phyloP scores from a whole-genome alignment of 2,329 filamentous ascomycete genomes.

The Neobulgaria alba region DNA sequence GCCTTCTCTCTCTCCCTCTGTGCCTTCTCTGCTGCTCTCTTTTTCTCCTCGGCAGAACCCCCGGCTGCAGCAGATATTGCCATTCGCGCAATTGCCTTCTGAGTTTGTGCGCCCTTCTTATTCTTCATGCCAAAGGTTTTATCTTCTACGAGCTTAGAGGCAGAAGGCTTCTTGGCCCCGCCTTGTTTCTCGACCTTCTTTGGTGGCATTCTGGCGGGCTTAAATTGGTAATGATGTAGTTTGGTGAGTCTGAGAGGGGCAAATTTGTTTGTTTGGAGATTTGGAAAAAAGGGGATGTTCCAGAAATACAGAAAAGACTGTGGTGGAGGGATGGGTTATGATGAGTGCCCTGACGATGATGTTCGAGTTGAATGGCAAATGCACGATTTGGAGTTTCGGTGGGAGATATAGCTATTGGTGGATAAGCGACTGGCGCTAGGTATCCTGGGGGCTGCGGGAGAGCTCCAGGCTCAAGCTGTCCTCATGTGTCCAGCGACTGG shows the following conservation, averaged over 20 bases:
- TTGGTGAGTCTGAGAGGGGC: constrained; percentile 4
- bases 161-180: constrained; percentile 45
- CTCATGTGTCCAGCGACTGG: too few species aligned
- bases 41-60: constrained; percentile 82
- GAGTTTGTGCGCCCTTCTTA: constrained; percentile 87
- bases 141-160: constrained; percentile 61
- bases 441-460: constrained; percentile 3
- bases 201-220: constrained; percentile 56
- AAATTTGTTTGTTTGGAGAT: background rate
- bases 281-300: background rate
- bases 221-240: background rate
- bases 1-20: constrained; percentile 79
- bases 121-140: constrained; percentile 99
- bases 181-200: constrained; percentile 49
- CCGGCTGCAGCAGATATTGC: constrained; percentile 62
- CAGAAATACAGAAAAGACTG: constrained; percentile 24
- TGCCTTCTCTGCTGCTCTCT: constrained; percentile 59
- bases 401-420: constrained; percentile 19
- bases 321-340: constrained; percentile 9
- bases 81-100: constrained; percentile 85
- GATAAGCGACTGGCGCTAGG: constrained; percentile 19
- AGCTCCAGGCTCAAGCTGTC: constrained; percentile 27
- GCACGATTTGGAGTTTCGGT: constrained; percentile 17
- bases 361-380: constrained; percentile 6
- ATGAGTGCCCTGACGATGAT: constrained; percentile 9